Percentiles rank a stretch among this genome's conserved stretches.
Evolutionary conservation across 192 early-diverging fungal genomes (phyloP).

Genomic region (Coemansia sp.): DNA sequence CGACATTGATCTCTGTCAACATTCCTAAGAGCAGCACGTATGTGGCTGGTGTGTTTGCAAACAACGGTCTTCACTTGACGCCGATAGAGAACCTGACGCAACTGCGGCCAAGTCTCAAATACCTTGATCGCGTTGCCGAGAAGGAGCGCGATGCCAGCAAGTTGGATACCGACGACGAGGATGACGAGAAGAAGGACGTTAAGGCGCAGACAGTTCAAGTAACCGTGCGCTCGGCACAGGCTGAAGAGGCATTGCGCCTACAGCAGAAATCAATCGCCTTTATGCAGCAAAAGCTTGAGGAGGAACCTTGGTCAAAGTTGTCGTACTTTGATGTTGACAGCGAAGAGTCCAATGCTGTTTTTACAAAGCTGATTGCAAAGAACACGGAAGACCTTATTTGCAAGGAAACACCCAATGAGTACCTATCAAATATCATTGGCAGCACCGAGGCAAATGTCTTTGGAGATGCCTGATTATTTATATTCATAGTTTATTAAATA

Average conservation of each 20-base stretch:
- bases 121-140: constrained; percentile 87
- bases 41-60: constrained; percentile 73
- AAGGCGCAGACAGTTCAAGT: constrained; percentile 53
- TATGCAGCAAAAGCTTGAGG: constrained; percentile 63
- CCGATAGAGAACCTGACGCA: constrained; percentile 73
- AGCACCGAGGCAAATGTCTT: constrained; percentile 33
- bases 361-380: constrained; percentile 28
- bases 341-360: constrained; percentile 24
- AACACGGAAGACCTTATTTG: constrained; percentile 27
- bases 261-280: constrained; percentile 59
- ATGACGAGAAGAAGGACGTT: constrained; percentile 55
- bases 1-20: constrained; percentile 73
- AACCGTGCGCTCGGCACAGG: constrained; percentile 61
- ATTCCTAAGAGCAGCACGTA: constrained; percentile 81
- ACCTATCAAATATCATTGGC: constrained; percentile 37
- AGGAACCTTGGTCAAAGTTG: constrained; percentile 72
- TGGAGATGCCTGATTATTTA: background rate
- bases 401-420: constrained; percentile 38
- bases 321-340: constrained; percentile 60
- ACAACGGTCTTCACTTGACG: constrained; percentile 88
- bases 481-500: background rate
- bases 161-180: constrained; percentile 69
- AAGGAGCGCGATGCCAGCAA: constrained; percentile 67
- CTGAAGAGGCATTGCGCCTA: constrained; percentile 60
- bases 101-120: constrained; percentile 84